These are phyloP conservation scores for Barbarea vulgaris DNA, from an alignment of 345 rosid genomes.

Conservation along the genomic window DNA sequence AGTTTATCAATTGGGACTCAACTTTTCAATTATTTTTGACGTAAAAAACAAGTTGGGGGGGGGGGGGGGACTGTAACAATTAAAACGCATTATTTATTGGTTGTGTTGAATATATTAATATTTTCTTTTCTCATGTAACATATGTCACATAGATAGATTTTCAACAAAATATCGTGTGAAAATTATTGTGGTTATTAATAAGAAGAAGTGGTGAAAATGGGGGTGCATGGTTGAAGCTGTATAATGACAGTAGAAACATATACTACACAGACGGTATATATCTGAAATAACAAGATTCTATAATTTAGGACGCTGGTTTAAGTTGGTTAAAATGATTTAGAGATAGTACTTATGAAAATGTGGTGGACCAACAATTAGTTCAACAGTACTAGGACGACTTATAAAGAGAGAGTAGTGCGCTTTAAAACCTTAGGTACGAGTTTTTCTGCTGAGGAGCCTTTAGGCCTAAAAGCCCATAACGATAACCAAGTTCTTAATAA, in stretches of 20 bases:
- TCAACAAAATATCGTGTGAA: neutral
- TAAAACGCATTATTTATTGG: slow-evolving; percentile 5
- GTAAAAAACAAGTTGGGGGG: too few species aligned
- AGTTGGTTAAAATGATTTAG: neutral
- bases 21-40: too few species aligned
- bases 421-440: neutral
- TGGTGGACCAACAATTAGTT: too few species aligned
- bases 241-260: neutral
- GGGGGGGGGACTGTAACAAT: neutral
- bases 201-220: neutral
- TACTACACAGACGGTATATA: neutral
- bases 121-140: neutral
- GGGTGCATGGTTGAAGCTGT: neutral
- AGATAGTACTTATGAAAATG: neutral
- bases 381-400: neutral
- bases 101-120: neutral
- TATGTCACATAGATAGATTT: neutral
- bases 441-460: neutral
- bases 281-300: neutral
- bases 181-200: neutral
- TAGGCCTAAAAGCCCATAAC: neutral
- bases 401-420: neutral
- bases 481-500: neutral
- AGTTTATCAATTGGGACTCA: neutral
- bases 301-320: neutral